Percentiles rank a stretch among this genome's conserved stretches.
Evolutionary conservation across 352 stramenopile genomes (phyloP).

Genomic region (Globisporangium cylindrosporum): DNA sequence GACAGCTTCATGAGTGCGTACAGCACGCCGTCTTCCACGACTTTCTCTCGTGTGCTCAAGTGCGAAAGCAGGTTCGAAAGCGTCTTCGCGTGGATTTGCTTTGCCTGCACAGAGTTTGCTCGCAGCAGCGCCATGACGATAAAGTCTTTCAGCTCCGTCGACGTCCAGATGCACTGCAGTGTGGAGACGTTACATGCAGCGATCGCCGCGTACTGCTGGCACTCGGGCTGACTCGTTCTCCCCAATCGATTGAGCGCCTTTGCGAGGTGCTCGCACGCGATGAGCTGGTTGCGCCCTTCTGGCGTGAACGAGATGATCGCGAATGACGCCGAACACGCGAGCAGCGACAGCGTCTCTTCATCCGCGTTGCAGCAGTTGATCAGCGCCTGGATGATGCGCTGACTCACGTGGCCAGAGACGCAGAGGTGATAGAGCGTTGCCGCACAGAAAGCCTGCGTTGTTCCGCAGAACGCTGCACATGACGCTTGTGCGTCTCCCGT

Average conservation of each 20-base stretch:
- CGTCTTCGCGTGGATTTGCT: slow-evolving; percentile 82
- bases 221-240: slow-evolving; percentile 68
- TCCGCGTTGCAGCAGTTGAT: slow-evolving; percentile 70
- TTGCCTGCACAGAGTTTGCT: slow-evolving; percentile 75
- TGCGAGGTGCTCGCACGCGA: slow-evolving; percentile 43
- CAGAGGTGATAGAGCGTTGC: slow-evolving; percentile 77
- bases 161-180: slow-evolving; percentile 67
- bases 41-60: slow-evolving; percentile 40
- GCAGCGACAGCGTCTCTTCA: slow-evolving; percentile 61
- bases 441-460: slow-evolving; percentile 67
- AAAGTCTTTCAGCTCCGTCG: slow-evolving; percentile 75
- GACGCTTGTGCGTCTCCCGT: slow-evolving; percentile 6
- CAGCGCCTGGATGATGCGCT: slow-evolving; percentile 54
- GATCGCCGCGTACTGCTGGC: slow-evolving; percentile 77
- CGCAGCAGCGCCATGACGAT: slow-evolving; percentile 75
- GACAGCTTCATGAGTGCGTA: slow-evolving; percentile 83
- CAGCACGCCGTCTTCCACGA: slow-evolving; percentile 71
- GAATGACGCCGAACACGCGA: slow-evolving; percentile 75
- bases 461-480: slow-evolving; percentile 11
- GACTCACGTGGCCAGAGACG: slow-evolving; percentile 43
- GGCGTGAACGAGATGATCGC: slow-evolving; percentile 74
- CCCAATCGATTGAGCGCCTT: slow-evolving; percentile 70
- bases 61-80: slow-evolving; percentile 77
- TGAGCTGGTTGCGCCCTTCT: slow-evolving; percentile 54
- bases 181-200: slow-evolving; percentile 77